Evolutionary conservation across 2,329 filamentous ascomycete species (phyloP).

Genomic region (Metarhizium brunneum): DNA sequence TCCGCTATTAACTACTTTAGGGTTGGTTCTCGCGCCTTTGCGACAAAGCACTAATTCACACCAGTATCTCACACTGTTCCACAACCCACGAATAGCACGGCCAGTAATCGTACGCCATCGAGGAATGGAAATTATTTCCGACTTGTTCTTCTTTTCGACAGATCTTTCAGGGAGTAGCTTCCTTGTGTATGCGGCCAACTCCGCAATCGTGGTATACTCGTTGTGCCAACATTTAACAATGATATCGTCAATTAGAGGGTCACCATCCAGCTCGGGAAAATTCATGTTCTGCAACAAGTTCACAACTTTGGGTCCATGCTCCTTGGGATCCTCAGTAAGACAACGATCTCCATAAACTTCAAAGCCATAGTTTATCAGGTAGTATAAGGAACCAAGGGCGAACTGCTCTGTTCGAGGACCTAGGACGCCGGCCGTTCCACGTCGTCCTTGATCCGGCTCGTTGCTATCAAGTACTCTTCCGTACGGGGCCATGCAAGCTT

Average conservation of each 20-base stretch:
- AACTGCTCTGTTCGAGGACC: not conserved
- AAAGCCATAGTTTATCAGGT: conserved; percentile 1
- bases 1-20: not conserved
- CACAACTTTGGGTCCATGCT: not conserved
- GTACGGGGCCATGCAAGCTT: not conserved
- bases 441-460: not conserved
- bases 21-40: not conserved
- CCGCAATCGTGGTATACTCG: not conserved
- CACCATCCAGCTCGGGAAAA: not conserved
- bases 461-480: not conserved
- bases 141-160: not conserved
- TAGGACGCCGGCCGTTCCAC: not conserved
- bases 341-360: not conserved
- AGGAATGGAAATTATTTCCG: not conserved
- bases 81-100: not conserved
- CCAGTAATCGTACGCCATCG: not conserved
- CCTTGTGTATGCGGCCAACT: not conserved
- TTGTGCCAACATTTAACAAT: conserved; percentile 1
- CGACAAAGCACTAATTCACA: not conserved
- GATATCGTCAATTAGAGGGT: not conserved
- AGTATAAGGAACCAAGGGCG: not conserved
- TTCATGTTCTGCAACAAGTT: not conserved
- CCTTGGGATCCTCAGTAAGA: not conserved
- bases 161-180: not conserved
- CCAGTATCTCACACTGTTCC: not conserved